Evolutionary conservation across 768 basidiomycete genomes (phyloP).

Genomic region (Sarcodon sp.): DNA sequence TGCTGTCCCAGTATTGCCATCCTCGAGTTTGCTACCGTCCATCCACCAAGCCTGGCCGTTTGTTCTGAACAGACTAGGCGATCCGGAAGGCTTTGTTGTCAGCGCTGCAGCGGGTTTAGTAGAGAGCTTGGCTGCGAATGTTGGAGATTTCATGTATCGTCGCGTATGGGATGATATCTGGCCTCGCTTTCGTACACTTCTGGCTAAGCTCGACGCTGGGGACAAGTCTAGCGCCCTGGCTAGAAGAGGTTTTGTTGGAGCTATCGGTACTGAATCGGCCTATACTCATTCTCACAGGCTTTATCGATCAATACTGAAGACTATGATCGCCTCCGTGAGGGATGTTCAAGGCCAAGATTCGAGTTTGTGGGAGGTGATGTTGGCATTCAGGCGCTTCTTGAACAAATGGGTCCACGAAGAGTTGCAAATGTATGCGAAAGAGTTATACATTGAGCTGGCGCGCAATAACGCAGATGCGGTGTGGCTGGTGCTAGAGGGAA

Average conservation of each 20-base stretch:
- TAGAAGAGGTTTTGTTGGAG: constrained; percentile 29
- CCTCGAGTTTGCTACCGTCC: constrained; percentile 68
- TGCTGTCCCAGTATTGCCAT: constrained; percentile 60
- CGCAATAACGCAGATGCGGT: constrained; percentile 66
- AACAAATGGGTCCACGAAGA: constrained; percentile 55
- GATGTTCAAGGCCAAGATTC: constrained; percentile 60
- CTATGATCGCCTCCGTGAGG: constrained; percentile 54
- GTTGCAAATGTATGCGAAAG: constrained; percentile 51
- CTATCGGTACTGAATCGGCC: constrained; percentile 51
- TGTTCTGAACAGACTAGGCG: constrained; percentile 71
- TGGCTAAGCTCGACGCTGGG: constrained; percentile 44
- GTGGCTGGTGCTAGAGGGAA: constrained; percentile 64
- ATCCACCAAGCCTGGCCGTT: constrained; percentile 93
- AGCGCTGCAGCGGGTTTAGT: constrained; percentile 62
- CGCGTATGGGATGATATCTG: constrained; percentile 89
- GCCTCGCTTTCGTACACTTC: constrained; percentile 63
- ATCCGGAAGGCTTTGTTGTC: constrained; percentile 69
- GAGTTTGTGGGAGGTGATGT: constrained; percentile 70
- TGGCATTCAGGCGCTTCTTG: constrained; percentile 70
- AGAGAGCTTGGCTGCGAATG: constrained; percentile 53
- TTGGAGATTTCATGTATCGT: constrained; percentile 77
- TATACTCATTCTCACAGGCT: constrained; percentile 76
- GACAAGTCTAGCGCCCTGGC: constrained; percentile 59
- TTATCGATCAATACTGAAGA: constrained; percentile 62
- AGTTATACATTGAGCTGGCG: constrained; percentile 49